Conservation (phyloP, 169 alveolate species). For the Cyclospora cayetanensis region DNA sequence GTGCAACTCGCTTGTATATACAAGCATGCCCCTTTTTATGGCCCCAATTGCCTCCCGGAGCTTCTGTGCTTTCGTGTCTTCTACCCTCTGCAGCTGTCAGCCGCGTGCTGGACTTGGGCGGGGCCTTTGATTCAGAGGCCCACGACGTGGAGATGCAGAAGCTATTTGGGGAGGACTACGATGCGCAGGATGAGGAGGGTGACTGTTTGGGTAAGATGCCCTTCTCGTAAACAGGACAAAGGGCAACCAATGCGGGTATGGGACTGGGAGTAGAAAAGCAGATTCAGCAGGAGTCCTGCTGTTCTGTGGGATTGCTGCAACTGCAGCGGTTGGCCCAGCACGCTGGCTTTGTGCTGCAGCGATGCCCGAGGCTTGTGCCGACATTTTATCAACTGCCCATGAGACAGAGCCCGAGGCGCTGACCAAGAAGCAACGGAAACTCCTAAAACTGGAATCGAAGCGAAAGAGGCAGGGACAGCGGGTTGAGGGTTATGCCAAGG, state of each 20-base stretch:
- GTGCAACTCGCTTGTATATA: too few relatives aligned
- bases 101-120: slow-evolving; percentile 71
- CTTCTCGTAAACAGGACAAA: too few relatives aligned
- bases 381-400: neutral
- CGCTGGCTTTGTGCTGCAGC: slow-evolving; percentile 51
- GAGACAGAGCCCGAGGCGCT: neutral
- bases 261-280: too few relatives aligned
- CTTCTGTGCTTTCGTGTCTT: too few relatives aligned
- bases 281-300: neutral
- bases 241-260: too few relatives aligned
- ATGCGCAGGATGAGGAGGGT: slow-evolving; percentile 76
- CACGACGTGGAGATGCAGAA: slow-evolving; percentile 86
- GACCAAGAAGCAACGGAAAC: slow-evolving; percentile 71
- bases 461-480: slow-evolving; percentile 52
- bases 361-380: slow-evolving; percentile 75
- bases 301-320: neutral
- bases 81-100: neutral
- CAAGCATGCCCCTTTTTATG: too few relatives aligned
- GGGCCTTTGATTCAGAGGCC: slow-evolving; percentile 84
- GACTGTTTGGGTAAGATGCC: neutral
- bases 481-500: neutral
- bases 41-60: too few relatives aligned
- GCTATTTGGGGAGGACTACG: slow-evolving; percentile 84
- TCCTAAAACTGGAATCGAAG: slow-evolving; percentile 50
- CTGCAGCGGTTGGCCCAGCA: neutral